Conservation (phyloP, 768 basidiomycete genomes). For the Dentipellis sp. region DNA sequence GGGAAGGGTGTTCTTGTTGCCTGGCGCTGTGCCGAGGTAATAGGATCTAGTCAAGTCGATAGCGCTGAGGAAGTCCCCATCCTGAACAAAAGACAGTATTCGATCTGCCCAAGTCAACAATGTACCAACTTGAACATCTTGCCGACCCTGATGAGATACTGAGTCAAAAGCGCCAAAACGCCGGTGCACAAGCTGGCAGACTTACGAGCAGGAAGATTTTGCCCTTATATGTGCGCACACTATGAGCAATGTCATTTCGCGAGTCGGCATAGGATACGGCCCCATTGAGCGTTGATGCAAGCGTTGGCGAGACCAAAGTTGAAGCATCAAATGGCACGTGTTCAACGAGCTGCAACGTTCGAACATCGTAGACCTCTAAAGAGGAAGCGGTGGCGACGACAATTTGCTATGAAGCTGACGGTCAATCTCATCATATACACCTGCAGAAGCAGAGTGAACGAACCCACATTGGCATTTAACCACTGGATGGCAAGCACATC, state of each 20-base stretch:
- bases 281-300: conserved; percentile 36
- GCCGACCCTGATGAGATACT: conserved; percentile 38
- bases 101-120: conserved; percentile 94
- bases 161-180: conserved; percentile 1
- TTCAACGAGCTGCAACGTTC: conserved; percentile 50
- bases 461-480: conserved; percentile 81
- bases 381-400: conserved; percentile 45
- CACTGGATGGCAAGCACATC: conserved; percentile 73
- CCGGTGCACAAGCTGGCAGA: conserved; percentile 5
- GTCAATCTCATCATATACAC: neutral
- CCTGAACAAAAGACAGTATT: conserved; percentile 72
- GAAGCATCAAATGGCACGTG: conserved; percentile 47
- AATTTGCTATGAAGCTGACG: conserved; percentile 45
- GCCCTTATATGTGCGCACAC: conserved; percentile 76
- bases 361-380: conserved; percentile 66
- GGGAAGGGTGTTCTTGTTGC: conserved; percentile 83
- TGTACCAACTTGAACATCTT: conserved; percentile 70
- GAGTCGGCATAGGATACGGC: conserved; percentile 39
- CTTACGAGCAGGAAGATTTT: conserved; percentile 86
- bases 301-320: conserved; percentile 44
- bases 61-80: conserved; percentile 83
- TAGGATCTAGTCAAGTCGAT: conserved; percentile 81
- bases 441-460: conserved; percentile 16
- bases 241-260: conserved; percentile 50
- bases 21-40: conserved; percentile 70